Evolutionary conservation across 495 filamentous ascomycete species (phyloP), one percentile per base, ranked within the genome.

Genomic region (Margaritispora aquatica): DNA sequence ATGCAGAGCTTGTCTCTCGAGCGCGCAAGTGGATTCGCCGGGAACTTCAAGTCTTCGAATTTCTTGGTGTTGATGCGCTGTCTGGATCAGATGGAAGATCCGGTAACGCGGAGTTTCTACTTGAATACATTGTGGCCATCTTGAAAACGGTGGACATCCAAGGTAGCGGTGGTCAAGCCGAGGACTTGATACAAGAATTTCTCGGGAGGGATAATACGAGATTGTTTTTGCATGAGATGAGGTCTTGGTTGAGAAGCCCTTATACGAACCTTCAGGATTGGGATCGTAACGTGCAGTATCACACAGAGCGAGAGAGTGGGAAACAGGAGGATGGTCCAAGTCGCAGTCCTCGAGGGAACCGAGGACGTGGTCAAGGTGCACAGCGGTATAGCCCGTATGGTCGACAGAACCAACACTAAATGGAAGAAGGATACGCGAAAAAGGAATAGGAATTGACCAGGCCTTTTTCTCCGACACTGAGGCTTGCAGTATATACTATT

Each of bases 101-200:
- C 2, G 88, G 86, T 63, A 95, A 93, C 69, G 85, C 88, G 13
- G 93, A 96, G 66, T 98, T 96, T 58, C 68, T 98, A 23, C 83
- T 96, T 21, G 90, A 94, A 63, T 96, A 96, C 65, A 82, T 95
- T 56, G 72, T 97, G 49, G 88, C 88, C 29, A 92, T 98, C 48
- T 74, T 98, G 38, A 95, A 91, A 64, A 90, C 88, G 0, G 85
- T 96, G 20, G 93, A 98, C 69, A 79, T 94, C n/a, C 92, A 92
- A 66, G 88, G 85, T 9, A 88, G 87, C 66, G 80, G 81, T 13
- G 91, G 92, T 3, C 87, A 93, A 59, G 91, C 94, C 0, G 91
- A 96, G 69, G 87, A 91, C 31, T 84, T 97, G 75, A 70, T 97
- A n/a, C 73, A 84, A 17, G 93, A 96, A 36, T 96, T 92, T 61